Conservation (phyloP, 1,284 basidiomycete genomes). For the Puccinia coronata region DNA sequence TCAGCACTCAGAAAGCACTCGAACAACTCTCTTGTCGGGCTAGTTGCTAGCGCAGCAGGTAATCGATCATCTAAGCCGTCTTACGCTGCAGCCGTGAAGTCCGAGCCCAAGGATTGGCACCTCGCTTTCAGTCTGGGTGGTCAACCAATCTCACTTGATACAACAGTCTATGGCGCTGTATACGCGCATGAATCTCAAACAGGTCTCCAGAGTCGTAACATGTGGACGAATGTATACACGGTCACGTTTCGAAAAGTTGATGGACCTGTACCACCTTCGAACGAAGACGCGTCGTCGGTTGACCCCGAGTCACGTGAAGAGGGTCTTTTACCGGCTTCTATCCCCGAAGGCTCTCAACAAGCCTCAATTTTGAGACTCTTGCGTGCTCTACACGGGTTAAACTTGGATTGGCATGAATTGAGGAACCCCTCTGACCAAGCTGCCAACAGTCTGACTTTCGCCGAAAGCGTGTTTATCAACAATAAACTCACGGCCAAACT, state of each 20-base stretch:
- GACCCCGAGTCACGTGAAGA: constrained; percentile 54
- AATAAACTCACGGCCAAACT: constrained; percentile 98
- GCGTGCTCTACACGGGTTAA: constrained; percentile 78
- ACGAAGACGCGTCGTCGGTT: constrained; percentile 54
- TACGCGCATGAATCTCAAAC: constrained; percentile 72
- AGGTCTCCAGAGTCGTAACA: constrained; percentile 61
- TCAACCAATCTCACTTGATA: constrained; percentile 74
- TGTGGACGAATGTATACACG: constrained; percentile 86
- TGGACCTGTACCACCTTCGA: constrained; percentile 69
- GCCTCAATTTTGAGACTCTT: constrained; percentile 88
- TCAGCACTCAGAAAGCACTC: constrained; percentile 55
- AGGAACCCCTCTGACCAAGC: constrained; percentile 53
- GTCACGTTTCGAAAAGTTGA: constrained; percentile 89
- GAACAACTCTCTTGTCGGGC: constrained; percentile 22
- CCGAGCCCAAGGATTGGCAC: constrained; percentile 92
- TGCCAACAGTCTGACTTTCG: constrained; percentile 57
- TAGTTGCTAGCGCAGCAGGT: constrained; percentile 49
- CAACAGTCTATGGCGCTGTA: constrained; percentile 93
- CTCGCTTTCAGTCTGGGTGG: constrained; percentile 92
- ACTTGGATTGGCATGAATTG: constrained; percentile 66
- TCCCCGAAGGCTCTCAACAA: constrained; percentile 80
- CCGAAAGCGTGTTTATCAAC: constrained; percentile 85
- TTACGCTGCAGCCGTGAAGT: constrained; percentile 89
- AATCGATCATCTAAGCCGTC: constrained; percentile 62
- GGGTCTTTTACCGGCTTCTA: constrained; percentile 65